These are phyloP conservation scores for Cyberlindnera mycetangii DNA, from an alignment of 805 yeast genomes.

Conservation along the genomic window DNA sequence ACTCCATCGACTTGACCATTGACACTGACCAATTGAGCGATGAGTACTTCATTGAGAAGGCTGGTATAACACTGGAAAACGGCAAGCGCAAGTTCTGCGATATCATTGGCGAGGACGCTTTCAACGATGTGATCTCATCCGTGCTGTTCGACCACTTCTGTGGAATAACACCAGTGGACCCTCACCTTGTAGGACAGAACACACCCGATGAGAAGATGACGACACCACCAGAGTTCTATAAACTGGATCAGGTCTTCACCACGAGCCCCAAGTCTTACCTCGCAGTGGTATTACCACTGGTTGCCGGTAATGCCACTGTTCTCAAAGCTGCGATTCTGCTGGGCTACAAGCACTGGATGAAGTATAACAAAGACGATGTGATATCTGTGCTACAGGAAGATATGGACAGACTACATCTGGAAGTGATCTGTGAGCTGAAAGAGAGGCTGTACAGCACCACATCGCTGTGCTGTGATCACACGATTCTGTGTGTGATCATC, in stretches of 20 bases:
- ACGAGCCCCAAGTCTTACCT: slow-evolving; percentile 1
- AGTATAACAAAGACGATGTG: slow-evolving; percentile 7
- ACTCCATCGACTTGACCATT: slow-evolving; percentile 6
- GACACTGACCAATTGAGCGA: background rate
- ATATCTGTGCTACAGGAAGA: slow-evolving; percentile 6
- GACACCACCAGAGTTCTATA: slow-evolving; percentile 1
- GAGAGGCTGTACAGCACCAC: slow-evolving; percentile 8
- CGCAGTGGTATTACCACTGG: slow-evolving; percentile 12
- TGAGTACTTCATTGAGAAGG: slow-evolving; percentile 14
- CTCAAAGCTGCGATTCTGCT: slow-evolving; percentile 13
- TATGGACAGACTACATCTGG: slow-evolving; percentile 10
- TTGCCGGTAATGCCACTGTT: slow-evolving; percentile 18
- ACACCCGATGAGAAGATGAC: slow-evolving; percentile 9
- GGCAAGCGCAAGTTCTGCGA: slow-evolving; percentile 12
- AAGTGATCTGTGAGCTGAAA: slow-evolving; percentile 12
- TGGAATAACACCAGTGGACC: slow-evolving; percentile 11
- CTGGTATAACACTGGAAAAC: slow-evolving; percentile 11
- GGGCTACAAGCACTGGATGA: slow-evolving; percentile 11
- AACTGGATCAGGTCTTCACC: background rate
- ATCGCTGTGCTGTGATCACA: slow-evolving; percentile 19
- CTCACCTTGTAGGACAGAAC: background rate
- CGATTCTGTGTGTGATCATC: slow-evolving; percentile 11
- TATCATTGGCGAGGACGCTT: slow-evolving; percentile 6
- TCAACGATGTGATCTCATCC: slow-evolving; percentile 10
- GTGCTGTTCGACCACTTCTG: slow-evolving; percentile 13